Conservation (phyloP, 305 asterid species). For the Salvia sclarea region DNA sequence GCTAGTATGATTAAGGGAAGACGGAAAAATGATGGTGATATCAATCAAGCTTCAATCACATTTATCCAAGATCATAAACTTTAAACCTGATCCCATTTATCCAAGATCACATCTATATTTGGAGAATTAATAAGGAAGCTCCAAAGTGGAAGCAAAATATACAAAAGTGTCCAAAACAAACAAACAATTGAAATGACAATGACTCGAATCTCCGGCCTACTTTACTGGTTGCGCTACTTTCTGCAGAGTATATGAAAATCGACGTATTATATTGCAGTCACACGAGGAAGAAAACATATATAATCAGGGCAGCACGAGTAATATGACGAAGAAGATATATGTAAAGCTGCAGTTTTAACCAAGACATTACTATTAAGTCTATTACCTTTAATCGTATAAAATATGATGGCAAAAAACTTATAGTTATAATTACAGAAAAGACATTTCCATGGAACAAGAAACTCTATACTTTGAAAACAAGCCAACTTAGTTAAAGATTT, state of each 20-base stretch:
- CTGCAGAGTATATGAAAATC: conserved; percentile 38
- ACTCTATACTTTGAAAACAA: too few relatives aligned
- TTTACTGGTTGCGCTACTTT: conserved; percentile 41
- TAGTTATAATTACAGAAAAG: too few relatives aligned
- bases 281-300: neutral
- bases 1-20: too few relatives aligned
- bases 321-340: neutral
- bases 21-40: too few relatives aligned
- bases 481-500: too few relatives aligned
- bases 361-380: too few relatives aligned
- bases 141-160: neutral
- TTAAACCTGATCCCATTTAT: neutral
- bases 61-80: neutral
- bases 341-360: too few relatives aligned
- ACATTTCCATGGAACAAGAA: too few relatives aligned
- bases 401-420: too few relatives aligned
- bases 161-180: neutral
- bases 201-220: conserved; percentile 32
- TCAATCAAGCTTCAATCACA: too few relatives aligned
- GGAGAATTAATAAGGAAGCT: neutral
- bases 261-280: neutral
- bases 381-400: too few relatives aligned
- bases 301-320: neutral
- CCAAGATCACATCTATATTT: neutral
- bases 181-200: conserved; percentile 13